Evolutionary conservation across 1,284 basidiomycete genomes (phyloP), one percentile per base, ranked within the genome.

Genomic region (Malassezia sp.): DNA sequence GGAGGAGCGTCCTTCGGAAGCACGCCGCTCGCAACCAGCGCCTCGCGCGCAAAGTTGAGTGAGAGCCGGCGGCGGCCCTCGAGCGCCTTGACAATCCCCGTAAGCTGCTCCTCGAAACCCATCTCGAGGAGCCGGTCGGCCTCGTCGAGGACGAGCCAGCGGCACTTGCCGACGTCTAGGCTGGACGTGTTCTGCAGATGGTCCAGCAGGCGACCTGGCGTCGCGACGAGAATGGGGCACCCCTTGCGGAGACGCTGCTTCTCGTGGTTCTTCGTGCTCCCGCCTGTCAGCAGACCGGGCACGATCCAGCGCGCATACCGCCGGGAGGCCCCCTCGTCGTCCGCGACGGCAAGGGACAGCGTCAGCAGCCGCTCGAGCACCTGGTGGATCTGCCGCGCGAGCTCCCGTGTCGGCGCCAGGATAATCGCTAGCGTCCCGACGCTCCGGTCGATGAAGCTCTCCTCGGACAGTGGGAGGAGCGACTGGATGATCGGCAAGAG

Each of bases 131-230:
- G 71, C 10, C 90, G 75, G 73, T 99, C 93, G 2, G 93, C 91
- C 73, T 99, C 93, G 67, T 99, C 93, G 23, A 97, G 78, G 1
- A 99, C 82, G 14, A 99, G 76, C 87, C 91, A 97, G 43, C 86
- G 80, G 63, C 85, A 87, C 73, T 93, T 93, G 44, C 84, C 85
- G 41, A 88, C 81, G 59, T 90, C 84, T 71, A 96, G 85, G 3
- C 85, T 83, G 0, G 81, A 78, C 0, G 93, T 97, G 61, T 83
- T 82, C 59, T 83, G 80, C 22, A 85, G 73, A 57, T 85, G 82
- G 61, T 85, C 82, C 20, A 85, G 74, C 26, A 85, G 71, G 37
- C 82, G 74, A 29, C 81, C 82, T 30, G 82, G 75, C 1, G 82
- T 83, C 1, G 80, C 77, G 15, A 84, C 81, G 14, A 85, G 73